These are phyloP conservation scores for Paecilomyces formosus DNA, from an alignment of 2,329 filamentous ascomycete genomes.

Conservation along the genomic window DNA sequence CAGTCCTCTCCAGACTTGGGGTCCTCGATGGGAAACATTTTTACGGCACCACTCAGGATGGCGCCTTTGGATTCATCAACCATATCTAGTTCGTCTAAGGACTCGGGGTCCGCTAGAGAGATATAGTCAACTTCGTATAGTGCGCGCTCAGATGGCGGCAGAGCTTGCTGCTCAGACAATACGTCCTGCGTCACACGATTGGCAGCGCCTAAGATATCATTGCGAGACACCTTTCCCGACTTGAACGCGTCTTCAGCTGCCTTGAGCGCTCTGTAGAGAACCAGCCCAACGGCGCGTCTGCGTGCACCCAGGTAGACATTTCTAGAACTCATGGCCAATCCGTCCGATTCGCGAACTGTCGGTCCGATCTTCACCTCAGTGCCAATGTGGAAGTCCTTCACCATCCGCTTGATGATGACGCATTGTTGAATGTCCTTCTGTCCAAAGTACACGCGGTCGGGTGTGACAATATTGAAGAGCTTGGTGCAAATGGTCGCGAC, in stretches of 20 bases:
- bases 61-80: slow-evolving; percentile 67
- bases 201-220: slow-evolving; percentile 66
- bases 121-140: slow-evolving; percentile 85
- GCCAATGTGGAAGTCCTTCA: slow-evolving; percentile 77
- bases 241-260: slow-evolving; percentile 63
- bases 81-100: slow-evolving; percentile 66
- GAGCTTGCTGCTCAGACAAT: slow-evolving; percentile 53
- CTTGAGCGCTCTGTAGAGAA: slow-evolving; percentile 61
- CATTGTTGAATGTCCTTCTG: slow-evolving; percentile 98
- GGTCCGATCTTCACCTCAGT: slow-evolving; percentile 65
- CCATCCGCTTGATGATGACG: slow-evolving; percentile 77
- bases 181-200: slow-evolving; percentile 50
- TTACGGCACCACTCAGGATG: slow-evolving; percentile 82
- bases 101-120: slow-evolving; percentile 77
- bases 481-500: slow-evolving; percentile 97
- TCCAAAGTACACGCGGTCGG: slow-evolving; percentile 81
- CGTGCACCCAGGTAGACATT: slow-evolving; percentile 85
- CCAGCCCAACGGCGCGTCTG: slow-evolving; percentile 63
- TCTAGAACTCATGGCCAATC: slow-evolving; percentile 81
- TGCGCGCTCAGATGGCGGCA: slow-evolving; percentile 56
- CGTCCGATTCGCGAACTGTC: slow-evolving; percentile 71
- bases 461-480: slow-evolving; percentile 73
- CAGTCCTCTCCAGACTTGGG: slow-evolving; percentile 62
- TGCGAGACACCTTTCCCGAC: slow-evolving; percentile 47
- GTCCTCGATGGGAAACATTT: slow-evolving; percentile 75